Evolutionary conservation across 2,329 filamentous ascomycete genomes (phyloP).

Genomic region (Botryotinia calthae): DNA sequence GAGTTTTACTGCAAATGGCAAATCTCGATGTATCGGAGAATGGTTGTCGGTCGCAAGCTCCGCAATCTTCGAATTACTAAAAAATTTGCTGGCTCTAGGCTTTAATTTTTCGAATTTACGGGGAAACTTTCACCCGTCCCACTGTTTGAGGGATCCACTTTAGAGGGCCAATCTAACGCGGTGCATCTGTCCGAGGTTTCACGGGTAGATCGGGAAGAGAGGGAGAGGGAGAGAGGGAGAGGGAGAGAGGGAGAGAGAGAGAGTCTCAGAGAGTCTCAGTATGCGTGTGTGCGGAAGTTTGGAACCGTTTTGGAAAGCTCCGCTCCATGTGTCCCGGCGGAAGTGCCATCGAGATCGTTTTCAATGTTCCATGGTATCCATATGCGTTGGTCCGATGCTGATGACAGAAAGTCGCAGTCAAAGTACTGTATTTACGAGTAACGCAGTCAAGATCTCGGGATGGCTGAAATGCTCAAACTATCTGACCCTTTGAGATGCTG

Average conservation of each 20-base stretch:
- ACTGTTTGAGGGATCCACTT: background rate
- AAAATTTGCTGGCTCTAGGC: background rate
- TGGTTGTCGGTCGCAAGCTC: background rate
- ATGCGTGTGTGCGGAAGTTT: background rate
- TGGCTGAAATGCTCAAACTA: background rate
- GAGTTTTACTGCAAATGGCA: background rate
- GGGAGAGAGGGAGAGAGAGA: background rate
- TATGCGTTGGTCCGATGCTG: background rate
- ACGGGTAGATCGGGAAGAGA: conserved; percentile 3
- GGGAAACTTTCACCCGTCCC: background rate
- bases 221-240: no score
- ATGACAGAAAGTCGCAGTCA: background rate
- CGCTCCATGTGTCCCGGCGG: background rate
- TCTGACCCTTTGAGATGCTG: background rate
- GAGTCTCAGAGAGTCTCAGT: no score
- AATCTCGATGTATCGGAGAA: conserved; percentile 6
- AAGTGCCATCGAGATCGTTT: background rate
- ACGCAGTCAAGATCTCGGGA: background rate
- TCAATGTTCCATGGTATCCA: background rate
- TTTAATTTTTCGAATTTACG: background rate
- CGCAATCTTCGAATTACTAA: background rate
- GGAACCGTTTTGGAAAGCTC: background rate
- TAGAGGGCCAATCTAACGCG: background rate
- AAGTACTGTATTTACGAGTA: background rate
- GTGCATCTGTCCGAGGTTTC: background rate